Percentiles rank a stretch among this genome's conserved stretches.
These are phyloP conservation scores for Amaranthus cruentus DNA, from an alignment of 148 eudicot genomes.

Conservation along the genomic window DNA sequence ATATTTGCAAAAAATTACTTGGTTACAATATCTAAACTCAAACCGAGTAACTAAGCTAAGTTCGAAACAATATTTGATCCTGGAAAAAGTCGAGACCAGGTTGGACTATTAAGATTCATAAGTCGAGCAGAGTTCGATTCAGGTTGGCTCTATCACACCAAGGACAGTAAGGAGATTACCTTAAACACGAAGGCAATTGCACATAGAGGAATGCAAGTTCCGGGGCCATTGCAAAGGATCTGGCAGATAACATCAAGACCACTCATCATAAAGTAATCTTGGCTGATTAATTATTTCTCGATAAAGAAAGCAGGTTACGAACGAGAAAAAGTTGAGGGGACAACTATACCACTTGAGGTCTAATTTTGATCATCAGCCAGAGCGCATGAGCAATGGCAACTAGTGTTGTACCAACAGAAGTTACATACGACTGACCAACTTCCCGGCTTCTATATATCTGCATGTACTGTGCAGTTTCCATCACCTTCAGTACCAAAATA, in stretches of 20 bases:
- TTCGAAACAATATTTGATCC: too few relatives aligned
- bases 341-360: constrained; percentile 80
- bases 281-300: too few relatives aligned
- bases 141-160: too few relatives aligned
- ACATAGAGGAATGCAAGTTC: constrained; percentile 86
- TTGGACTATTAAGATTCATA: too few relatives aligned
- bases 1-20: too few relatives aligned
- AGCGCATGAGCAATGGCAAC: constrained; percentile 72
- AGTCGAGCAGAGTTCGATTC: too few relatives aligned
- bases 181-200: constrained; percentile 70
- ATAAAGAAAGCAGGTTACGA: background rate
- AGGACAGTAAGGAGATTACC: constrained; percentile 34
- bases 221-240: constrained; percentile 95
- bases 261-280: background rate
- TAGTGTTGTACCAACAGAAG: constrained; percentile 81
- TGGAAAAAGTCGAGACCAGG: too few relatives aligned
- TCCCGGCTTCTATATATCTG: constrained; percentile 90
- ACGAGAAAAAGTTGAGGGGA: background rate
- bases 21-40: too few relatives aligned
- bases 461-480: constrained; percentile 49
- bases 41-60: too few relatives aligned
- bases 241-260: constrained; percentile 20
- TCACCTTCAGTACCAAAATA: constrained; percentile 35
- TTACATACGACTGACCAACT: constrained; percentile 89
- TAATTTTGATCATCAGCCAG: constrained; percentile 80